These are phyloP conservation scores for Umbilicus rupestris DNA, from an alignment of 164 flowering plant species.

Conservation along the genomic window DNA sequence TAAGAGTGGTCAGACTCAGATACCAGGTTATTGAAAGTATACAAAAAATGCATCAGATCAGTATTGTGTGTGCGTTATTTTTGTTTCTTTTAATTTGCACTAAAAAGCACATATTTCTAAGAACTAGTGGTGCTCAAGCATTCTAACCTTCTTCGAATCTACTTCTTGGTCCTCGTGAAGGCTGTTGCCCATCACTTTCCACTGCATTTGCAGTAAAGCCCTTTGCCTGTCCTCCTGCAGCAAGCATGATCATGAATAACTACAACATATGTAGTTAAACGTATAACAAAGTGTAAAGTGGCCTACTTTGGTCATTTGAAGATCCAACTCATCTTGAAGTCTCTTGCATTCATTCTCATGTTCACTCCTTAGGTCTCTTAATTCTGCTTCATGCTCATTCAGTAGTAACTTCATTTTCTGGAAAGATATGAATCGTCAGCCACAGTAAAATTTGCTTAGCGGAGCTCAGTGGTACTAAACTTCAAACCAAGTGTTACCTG, in stretches of 20 bases:
- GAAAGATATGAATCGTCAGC: slow-evolving; percentile 6
- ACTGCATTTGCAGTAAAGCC: slow-evolving; percentile 76
- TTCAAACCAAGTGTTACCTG: slow-evolving; percentile 30
- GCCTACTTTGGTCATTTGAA: slow-evolving; percentile 66
- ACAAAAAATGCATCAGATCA: neutral
- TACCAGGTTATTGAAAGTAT: neutral
- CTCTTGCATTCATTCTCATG: slow-evolving; percentile 66
- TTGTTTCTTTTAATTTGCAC: neutral
- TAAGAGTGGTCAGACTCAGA: too few species aligned
- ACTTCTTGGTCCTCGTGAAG: slow-evolving; percentile 81
- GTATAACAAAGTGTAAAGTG: neutral
- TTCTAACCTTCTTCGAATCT: slow-evolving; percentile 58
- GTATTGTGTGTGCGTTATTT: neutral
- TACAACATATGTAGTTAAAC: neutral
- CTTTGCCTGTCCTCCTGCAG: slow-evolving; percentile 87
- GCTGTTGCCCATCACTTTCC: slow-evolving; percentile 78
- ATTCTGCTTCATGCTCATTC: slow-evolving; percentile 68
- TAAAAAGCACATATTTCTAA: neutral
- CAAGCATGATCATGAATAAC: slow-evolving; percentile 9
- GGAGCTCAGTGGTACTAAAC: neutral
- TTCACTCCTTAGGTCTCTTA: slow-evolving; percentile 50
- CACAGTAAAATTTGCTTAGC: slow-evolving; percentile 10
- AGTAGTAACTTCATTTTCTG: slow-evolving; percentile 45
- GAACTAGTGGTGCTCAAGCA: slow-evolving; percentile 1
- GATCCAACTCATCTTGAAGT: slow-evolving; percentile 70